Percentiles rank a stretch among this genome's conserved stretches.
phyloP scores from a whole-genome alignment of 75 land plant species.

The Azolla pinnata region DNA sequence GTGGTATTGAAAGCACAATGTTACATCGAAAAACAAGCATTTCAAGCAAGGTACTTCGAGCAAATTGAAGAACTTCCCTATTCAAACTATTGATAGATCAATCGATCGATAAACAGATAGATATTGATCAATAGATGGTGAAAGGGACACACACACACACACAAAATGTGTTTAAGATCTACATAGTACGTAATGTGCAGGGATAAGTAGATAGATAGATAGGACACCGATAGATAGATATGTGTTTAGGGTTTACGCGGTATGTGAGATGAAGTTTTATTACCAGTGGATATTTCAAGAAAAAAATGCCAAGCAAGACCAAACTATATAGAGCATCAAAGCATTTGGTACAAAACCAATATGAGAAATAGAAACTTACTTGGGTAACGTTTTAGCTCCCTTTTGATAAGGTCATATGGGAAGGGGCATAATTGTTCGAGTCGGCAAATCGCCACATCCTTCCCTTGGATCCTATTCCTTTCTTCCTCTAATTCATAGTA shows the following conservation, averaged over 20 bases:
- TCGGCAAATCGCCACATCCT: conserved; percentile 84
- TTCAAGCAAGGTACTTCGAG: background rate
- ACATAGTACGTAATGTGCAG: background rate
- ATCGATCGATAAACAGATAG: background rate
- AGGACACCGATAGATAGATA: background rate
- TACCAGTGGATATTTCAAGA: background rate
- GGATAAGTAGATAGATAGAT: background rate
- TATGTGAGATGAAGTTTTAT: background rate
- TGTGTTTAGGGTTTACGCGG: background rate
- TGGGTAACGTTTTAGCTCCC: conserved; percentile 87
- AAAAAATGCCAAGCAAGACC: no score
- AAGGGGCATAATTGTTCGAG: conserved; percentile 96
- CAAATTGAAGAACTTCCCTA: background rate
- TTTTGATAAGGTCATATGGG: conserved; percentile 76
- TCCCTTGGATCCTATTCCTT: conserved; percentile 36
- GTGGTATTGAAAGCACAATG: no score
- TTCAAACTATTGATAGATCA: background rate
- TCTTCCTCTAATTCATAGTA: conserved; percentile 91
- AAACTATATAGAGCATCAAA: background rate
- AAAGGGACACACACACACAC: background rate
- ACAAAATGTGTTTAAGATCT: background rate
- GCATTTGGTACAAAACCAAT: conserved; percentile 2
- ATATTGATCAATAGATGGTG: background rate
- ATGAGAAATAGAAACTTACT: conserved; percentile 33
- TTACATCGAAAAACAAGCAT: background rate